Evolutionary conservation across 2,329 filamentous ascomycete species (phyloP), one percentile per base, ranked within the genome.

Genomic region (Alternaria hordeiaustralica): DNA sequence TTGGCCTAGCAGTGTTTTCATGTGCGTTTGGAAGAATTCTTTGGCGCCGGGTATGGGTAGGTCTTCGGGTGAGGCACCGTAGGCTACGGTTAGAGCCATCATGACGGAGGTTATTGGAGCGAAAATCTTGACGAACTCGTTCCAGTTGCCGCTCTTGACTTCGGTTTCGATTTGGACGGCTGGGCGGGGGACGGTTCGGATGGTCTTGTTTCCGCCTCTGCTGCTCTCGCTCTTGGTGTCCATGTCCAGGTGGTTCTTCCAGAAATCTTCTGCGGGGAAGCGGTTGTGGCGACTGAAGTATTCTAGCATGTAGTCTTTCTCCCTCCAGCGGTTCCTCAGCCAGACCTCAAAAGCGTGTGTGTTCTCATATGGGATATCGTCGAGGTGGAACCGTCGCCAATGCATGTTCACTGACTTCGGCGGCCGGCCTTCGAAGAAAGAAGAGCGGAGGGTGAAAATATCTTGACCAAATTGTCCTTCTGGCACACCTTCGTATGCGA

Each of bases 401-500:
- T 97, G 92, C 84, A 98, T 94, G 80, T 97, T 98, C 74, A 98
- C 94, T 2, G 94, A 97, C 78, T 94, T 97, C 2, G 95, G 96
- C 1, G 94, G 91, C 1, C 92, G 89, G 12, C 96, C 94, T 78
- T 96, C 89, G 66, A 97, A 90, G 77, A 96, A 97, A 5, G 93
- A 96, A 53, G 94, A 94, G 3, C 88, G 87, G 5, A 99, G 85
- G 0, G 92, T 94, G 80, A 96, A 98, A 73, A 92, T 91, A 53
- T 96, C 89, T 77, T 98, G 94, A n/a, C 95, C 94, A 70, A 90
- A 97, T 72, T 91, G 87, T 43, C 83, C 83, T 1, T 72, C 73
- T 5, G 92, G 92, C 46, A 97, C 88, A 13, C 96, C 95, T 80
- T 97, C 95, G 76, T 99, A 99, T 5, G 93, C 94, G 60, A 99